These are phyloP conservation scores for Tetraselmis chui DNA, from an alignment of 139 green algal genomes.

Conservation along the genomic window DNA sequence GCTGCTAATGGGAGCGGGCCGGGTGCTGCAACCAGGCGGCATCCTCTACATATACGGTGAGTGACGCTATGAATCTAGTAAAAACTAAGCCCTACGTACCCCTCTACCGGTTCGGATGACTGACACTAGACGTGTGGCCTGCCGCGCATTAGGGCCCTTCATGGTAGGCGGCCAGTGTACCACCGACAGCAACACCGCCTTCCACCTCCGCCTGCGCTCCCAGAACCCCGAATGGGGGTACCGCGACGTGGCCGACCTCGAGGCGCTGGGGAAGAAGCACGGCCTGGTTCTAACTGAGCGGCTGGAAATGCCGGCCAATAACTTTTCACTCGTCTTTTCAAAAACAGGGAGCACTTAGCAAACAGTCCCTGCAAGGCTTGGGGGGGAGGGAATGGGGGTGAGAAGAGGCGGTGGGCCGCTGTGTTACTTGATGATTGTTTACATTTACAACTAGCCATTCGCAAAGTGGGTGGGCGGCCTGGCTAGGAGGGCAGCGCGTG, in stretches of 20 bases:
- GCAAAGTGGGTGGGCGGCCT: too few relatives aligned
- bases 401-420: too few relatives aligned
- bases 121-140: too few relatives aligned
- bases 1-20: not conserved
- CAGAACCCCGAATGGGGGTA: slow-evolving; percentile 4
- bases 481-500: slow-evolving; percentile 12
- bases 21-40: not conserved
- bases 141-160: too few relatives aligned
- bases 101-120: too few relatives aligned
- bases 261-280: not conserved
- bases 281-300: not conserved
- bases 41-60: slow-evolving; percentile 1
- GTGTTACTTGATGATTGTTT: too few relatives aligned
- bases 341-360: too few relatives aligned
- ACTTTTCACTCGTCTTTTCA: not conserved
- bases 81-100: too few relatives aligned
- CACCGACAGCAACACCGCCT: slow-evolving; percentile 4
- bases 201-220: slow-evolving; percentile 6
- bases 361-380: too few relatives aligned
- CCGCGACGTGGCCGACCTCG: slow-evolving; percentile 2
- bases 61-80: too few relatives aligned
- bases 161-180: slow-evolving; percentile 5
- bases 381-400: too few relatives aligned
- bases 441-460: too few relatives aligned
- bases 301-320: slow-evolving; percentile 4